Base-by-base conservation (phyloP, 495 filamentous ascomycete genomes). In the Lasiosphaeris hirsuta region DNA sequence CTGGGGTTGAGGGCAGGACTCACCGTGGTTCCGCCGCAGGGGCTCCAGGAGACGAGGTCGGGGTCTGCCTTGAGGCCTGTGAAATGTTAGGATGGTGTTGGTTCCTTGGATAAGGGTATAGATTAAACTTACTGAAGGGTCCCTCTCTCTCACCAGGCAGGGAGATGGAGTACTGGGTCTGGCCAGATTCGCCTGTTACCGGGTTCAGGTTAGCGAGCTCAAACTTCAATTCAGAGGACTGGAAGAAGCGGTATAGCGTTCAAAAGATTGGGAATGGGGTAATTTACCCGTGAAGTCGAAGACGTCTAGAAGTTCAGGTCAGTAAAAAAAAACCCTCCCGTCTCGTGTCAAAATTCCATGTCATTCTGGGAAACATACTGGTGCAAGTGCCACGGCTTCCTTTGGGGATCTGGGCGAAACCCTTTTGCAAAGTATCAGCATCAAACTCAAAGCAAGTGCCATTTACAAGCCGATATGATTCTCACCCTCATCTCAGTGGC, bases 21-120 rank as follows among this genome's bases (percentile, higher is more conserved):
- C 23, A 30, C 23, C n/a, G 50, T 40, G 13, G 15, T 40, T 42
- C 50, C 50, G 11, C 50, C 50, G 23, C 50, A 53, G 17, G 38
- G 50, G 34, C 35, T 40, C 50, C 50, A 53, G 7, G 18, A 41
- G 17, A 53, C 38, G 36, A 53, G 9, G 33, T 53, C 46, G 10
- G 46, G 46, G 10, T 49, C 46, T 8, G 46, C 23, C 43, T 46
- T 44, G 41, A 15, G 11, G 43, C 10, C 18, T 17, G 7, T 10
- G 13, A 14, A 15, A 14, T 7, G 9, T 46, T 19, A 46, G 23
- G 23, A 30, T 30, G 23, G 23, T 30, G 43, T 46, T 17, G 43
- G 30, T 17, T 17, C 30, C 43, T 19, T 13, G 7, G 17, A 17
- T 17, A 7, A 30, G 23, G 43, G 17, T 3, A 18, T 9, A n/a